Conservation (phyloP, 202 grass and related monocot species). For the Setaria italica region DNA sequence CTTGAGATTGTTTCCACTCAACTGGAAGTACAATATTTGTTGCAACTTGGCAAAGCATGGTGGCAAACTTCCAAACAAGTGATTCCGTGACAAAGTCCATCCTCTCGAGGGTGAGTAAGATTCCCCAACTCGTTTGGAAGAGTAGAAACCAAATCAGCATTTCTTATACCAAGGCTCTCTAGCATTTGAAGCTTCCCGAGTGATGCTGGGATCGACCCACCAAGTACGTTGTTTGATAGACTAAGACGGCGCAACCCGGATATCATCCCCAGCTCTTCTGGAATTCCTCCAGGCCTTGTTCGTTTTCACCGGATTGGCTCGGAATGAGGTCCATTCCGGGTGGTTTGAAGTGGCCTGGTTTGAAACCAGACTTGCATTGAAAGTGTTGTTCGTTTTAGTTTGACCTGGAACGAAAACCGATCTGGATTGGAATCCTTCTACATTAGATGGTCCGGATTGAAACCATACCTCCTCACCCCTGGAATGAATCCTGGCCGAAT, state of each 20-base stretch:
- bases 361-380: too few relatives aligned
- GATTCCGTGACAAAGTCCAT: not conserved
- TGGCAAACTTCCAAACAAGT: not conserved
- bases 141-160: not conserved
- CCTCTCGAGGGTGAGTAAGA: not conserved
- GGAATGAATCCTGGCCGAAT: too few relatives aligned
- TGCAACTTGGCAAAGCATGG: conserved; percentile 8
- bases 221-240: not conserved
- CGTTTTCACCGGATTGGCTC: too few relatives aligned
- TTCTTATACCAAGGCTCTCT: fast-evolving
- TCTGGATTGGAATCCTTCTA: too few relatives aligned
- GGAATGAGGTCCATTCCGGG: too few relatives aligned
- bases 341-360: too few relatives aligned
- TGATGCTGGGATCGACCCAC: not conserved
- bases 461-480: too few relatives aligned
- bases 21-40: fast-evolving
- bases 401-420: too few relatives aligned
- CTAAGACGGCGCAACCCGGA: fast-evolving
- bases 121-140: conserved; percentile 14
- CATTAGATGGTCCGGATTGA: too few relatives aligned
- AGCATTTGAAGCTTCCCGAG: conserved; percentile 22
- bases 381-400: too few relatives aligned
- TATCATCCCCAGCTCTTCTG: conserved; percentile 35
- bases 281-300: conserved; percentile 60
- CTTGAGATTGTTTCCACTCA: too few relatives aligned